phyloP scores from a whole-genome alignment of 2,329 filamentous ascomycete species.

The Xylaria sp. region DNA sequence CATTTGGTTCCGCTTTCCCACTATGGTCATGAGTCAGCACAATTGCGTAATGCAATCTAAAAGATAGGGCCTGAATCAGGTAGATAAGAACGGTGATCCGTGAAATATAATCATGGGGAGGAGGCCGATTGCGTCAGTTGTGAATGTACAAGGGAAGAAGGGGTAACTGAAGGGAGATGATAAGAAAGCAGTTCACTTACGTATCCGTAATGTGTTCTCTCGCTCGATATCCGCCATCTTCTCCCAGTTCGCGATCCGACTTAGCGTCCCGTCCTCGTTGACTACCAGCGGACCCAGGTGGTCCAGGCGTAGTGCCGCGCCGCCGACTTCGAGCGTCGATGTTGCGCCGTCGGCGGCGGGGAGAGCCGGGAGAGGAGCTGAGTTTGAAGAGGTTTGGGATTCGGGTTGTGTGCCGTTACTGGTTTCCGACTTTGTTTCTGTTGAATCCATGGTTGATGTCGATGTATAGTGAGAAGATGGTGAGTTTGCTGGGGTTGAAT shows the following conservation, averaged over 20 bases:
- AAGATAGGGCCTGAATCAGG: neutral
- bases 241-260: conserved; percentile 77
- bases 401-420: conserved; percentile 16
- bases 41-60: neutral
- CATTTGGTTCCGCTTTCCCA: conserved; percentile 75
- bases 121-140: neutral
- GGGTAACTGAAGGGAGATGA: neutral
- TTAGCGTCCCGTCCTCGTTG: conserved; percentile 76
- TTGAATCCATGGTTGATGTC: conserved; percentile 13
- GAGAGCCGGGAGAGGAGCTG: conserved; percentile 16
- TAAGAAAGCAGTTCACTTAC: conserved; percentile 17
- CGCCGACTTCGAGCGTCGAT: conserved; percentile 51
- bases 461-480: conserved; percentile 1
- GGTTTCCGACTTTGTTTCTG: conserved; percentile 18
- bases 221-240: conserved; percentile 76
- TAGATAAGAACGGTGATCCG: neutral
- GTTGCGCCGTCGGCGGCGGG: conserved; percentile 31
- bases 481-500: conserved; percentile 7
- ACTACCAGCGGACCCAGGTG: conserved; percentile 78
- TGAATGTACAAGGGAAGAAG: neutral
- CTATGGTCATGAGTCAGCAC: conserved; percentile 56
- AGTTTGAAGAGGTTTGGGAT: neutral
- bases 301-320: conserved; percentile 66
- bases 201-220: conserved; percentile 71
- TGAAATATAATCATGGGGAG: neutral